A percentile compares a stretch with the other conserved stretches of the same genome.
Conservation (phyloP, 1,139 yeast species). For the Candida buenavistaensis region DNA sequence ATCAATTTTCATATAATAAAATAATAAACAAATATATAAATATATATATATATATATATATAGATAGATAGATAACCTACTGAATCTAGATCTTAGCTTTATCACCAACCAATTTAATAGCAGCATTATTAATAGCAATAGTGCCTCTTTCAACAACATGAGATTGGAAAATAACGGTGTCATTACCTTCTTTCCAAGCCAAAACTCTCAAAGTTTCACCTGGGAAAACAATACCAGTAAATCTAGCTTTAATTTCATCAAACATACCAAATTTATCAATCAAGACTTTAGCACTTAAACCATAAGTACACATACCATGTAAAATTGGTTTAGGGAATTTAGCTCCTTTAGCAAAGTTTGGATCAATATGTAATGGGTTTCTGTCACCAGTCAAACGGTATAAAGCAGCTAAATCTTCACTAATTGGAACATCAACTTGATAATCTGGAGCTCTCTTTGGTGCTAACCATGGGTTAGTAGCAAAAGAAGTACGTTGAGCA, state of each 20-base stretch:
- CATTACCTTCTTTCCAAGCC: conserved; percentile 78
- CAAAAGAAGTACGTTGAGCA: conserved; percentile 53
- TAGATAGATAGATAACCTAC: conserved; percentile 1
- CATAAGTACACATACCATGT: conserved; percentile 90
- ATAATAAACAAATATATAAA: neutral
- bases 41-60: neutral
- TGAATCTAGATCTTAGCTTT: conserved; percentile 35
- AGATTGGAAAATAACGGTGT: conserved; percentile 74
- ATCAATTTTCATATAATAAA: conserved; percentile 1
- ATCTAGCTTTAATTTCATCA: conserved; percentile 86
- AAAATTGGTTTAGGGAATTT: conserved; percentile 84
- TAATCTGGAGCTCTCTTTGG: conserved; percentile 72
- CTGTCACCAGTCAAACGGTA: conserved; percentile 93
- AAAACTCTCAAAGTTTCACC: conserved; percentile 83
- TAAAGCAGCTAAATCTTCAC: conserved; percentile 78
- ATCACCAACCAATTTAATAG: conserved; percentile 60
- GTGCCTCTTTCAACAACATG: conserved; percentile 77
- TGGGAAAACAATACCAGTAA: conserved; percentile 93
- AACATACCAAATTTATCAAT: conserved; percentile 80
- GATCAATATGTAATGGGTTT: conserved; percentile 95
- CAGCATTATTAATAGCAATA: conserved; percentile 85
- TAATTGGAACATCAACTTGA: conserved; percentile 58
- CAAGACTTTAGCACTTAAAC: conserved; percentile 75
- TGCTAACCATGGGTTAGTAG: conserved; percentile 63
- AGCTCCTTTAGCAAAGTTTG: conserved; percentile 85